A percentile compares a stretch with the other conserved stretches of the same genome.
Evolutionary conservation across 2,329 filamentous ascomycete species (phyloP).

Genomic region (Grosmannia huntii): DNA sequence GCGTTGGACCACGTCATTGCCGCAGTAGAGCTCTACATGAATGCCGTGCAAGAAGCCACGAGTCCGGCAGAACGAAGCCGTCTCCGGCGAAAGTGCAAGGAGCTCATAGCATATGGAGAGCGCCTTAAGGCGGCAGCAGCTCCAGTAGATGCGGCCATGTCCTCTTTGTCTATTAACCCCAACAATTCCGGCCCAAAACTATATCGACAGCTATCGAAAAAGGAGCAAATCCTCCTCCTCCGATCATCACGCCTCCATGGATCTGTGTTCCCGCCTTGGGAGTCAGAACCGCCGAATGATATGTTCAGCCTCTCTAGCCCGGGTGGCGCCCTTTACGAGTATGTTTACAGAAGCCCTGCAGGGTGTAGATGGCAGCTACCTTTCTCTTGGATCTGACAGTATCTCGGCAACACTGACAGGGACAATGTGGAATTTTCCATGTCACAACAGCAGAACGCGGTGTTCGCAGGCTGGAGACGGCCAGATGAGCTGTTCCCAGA

Average conservation of each 20-base stretch:
- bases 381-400: neutral
- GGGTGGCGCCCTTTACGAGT: constrained; percentile 47
- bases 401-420: constrained; percentile 25
- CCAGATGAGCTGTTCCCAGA: constrained; percentile 53
- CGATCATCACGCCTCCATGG: constrained; percentile 72
- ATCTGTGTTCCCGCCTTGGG: constrained; percentile 77
- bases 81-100: constrained; percentile 56
- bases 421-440: constrained; percentile 59
- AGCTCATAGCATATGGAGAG: constrained; percentile 61
- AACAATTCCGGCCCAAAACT: neutral
- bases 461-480: constrained; percentile 77
- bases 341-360: constrained; percentile 19
- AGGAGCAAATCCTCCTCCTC: constrained; percentile 64
- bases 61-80: constrained; percentile 49
- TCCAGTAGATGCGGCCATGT: constrained; percentile 1
- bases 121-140: constrained; percentile 45
- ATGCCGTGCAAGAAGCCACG: constrained; percentile 51
- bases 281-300: constrained; percentile 40
- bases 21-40: constrained; percentile 72
- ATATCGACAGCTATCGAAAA: constrained; percentile 46
- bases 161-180: neutral
- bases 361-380: neutral
- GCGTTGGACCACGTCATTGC: constrained; percentile 65
- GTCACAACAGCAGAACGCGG: constrained; percentile 58
- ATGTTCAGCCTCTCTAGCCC: constrained; percentile 46